Percentiles rank a stretch among this genome's conserved stretches.
Evolutionary conservation across 106 monocot genomes (phyloP).

Genomic region (Dendrobium huoshanense): DNA sequence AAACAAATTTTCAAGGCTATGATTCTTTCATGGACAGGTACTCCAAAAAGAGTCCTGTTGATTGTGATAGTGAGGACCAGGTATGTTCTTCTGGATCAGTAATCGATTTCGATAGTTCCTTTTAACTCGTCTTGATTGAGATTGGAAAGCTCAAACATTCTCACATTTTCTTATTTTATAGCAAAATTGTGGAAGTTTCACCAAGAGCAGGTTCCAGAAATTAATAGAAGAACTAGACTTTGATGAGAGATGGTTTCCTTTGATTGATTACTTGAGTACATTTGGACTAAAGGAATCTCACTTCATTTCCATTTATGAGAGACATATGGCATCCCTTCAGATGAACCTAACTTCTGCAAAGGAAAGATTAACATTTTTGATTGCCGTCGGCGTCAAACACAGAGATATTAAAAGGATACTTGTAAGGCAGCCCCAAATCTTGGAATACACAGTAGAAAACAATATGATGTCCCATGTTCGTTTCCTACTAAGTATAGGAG

Average conservation of each 20-base stretch:
- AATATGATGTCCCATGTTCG: slow-evolving; percentile 80
- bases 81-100: slow-evolving; percentile 21
- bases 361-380: slow-evolving; percentile 76
- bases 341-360: slow-evolving; percentile 69
- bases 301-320: slow-evolving; percentile 74
- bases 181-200: slow-evolving; percentile 36
- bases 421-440: slow-evolving; percentile 85
- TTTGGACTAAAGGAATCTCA: slow-evolving; percentile 85
- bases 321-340: slow-evolving; percentile 86
- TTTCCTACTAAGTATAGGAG: slow-evolving; percentile 64
- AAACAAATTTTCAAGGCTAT: slow-evolving; percentile 1
- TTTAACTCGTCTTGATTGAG: not conserved
- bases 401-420: slow-evolving; percentile 76
- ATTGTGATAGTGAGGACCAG: slow-evolving; percentile 27
- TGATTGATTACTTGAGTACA: slow-evolving; percentile 76
- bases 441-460: slow-evolving; percentile 80
- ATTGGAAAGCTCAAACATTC: not conserved
- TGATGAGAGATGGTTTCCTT: slow-evolving; percentile 86
- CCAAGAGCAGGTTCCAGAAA: slow-evolving; percentile 45
- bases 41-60: slow-evolving; percentile 5
- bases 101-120: not conserved
- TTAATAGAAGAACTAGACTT: slow-evolving; percentile 77
- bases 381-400: slow-evolving; percentile 69
- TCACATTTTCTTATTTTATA: slow-evolving; percentile 25
- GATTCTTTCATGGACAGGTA: not conserved